A percentile compares a stretch with the other conserved stretches of the same genome.
Conservation (phyloP, 352 stramenopile genomes). For the Phytopythium ostracodes region DNA sequence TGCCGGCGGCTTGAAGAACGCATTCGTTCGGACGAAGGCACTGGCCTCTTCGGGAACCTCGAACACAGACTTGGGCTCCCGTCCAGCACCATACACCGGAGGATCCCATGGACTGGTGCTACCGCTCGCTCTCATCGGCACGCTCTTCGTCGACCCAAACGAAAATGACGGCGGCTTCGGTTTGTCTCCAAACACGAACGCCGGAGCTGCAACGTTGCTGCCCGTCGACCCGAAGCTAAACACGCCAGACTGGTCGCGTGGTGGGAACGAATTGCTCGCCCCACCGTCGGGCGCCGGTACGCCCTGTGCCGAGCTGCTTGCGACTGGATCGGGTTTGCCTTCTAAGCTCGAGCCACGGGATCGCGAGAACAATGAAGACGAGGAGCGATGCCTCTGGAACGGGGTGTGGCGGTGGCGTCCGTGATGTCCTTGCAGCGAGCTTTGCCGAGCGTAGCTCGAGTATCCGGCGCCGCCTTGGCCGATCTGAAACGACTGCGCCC, state of each 20-base stretch:
- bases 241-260: neutral
- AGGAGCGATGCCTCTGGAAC: neutral
- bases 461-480: neutral
- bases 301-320: neutral
- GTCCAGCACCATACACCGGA: neutral
- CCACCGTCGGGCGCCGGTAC: neutral
- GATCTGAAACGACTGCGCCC: neutral
- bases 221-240: neutral
- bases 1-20: constrained; percentile 7
- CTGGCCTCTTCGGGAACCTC: neutral
- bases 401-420: neutral
- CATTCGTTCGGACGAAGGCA: neutral
- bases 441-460: neutral
- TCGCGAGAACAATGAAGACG: neutral
- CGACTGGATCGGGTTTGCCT: neutral
- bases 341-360: neutral
- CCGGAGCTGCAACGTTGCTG: neutral
- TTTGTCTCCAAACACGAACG: neutral
- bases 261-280: too few relatives aligned
- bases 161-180: neutral
- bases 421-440: neutral
- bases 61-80: neutral
- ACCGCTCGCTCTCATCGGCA: neutral
- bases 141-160: neutral
- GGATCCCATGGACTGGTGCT: neutral